Evolutionary conservation across 1,139 yeast species (phyloP), one percentile per base, ranked within the genome.

Genomic region (Candida frijolesensis): DNA sequence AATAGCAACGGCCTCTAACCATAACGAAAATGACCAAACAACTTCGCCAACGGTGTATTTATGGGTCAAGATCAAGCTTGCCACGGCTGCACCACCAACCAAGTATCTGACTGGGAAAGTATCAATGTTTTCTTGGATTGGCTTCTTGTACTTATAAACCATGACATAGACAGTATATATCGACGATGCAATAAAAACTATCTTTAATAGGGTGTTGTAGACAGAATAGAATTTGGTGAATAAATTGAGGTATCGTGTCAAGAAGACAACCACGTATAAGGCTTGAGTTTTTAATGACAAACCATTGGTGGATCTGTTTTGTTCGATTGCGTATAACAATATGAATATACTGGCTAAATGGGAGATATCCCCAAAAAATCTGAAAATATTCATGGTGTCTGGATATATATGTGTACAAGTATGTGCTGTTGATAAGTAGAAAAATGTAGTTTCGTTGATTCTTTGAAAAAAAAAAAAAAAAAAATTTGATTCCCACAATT

Each of bases 1-100:
- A 51, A 94, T 90, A 15, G 97, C 96, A 45, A 89, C 89, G 43
- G 94, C 81, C 69, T 94, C 99, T 49, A 94, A 78, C 96, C 96
- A 89, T 47, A 87, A 66, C 12, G 90, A 84, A 61, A 87, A 89
- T 27, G 89, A 76, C 96, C 96, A 89, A 29, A 80, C 58, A 5
- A 87, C 60, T 64, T 92, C 96, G 10, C 79, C 59, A 18, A 83
- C 45, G 0, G 84, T 70, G 67, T 84, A 91, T 51, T 81, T 79
- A 62, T 83, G 79, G 49, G 89, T 85, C 70, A 89, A 84, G 10
- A 90, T 60, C 46, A 90, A 70, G 0, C 89, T 80, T 58, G 84
- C 62, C 3, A 89, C 63, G 9, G 72, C 71, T 1, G 94, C 76
- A 0, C 87, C 92, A 9, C 79, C 84, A 8, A 89, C 58, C 55